A percentile compares a stretch with the other conserved stretches of the same genome.
Evolutionary conservation across 1,139 yeast species (phyloP).

Genomic region (Kazachstania sp.): DNA sequence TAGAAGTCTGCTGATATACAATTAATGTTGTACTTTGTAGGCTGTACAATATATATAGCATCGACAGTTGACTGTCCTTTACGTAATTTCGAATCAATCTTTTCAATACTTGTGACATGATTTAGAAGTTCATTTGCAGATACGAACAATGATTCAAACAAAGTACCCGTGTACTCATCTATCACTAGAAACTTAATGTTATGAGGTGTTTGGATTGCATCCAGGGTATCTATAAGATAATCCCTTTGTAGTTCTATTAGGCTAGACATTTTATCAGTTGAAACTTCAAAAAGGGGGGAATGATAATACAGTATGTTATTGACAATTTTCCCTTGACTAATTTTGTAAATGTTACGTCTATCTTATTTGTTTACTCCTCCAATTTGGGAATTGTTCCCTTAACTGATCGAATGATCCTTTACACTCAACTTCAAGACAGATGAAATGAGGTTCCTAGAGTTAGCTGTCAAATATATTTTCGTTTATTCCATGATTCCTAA

Average conservation of each 20-base stretch:
- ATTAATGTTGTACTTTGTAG: constrained; percentile 44
- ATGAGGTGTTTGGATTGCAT: constrained; percentile 26
- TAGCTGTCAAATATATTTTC: too few relatives aligned
- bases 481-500: neutral
- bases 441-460: too few relatives aligned
- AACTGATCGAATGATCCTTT: too few relatives aligned
- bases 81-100: constrained; percentile 42
- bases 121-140: constrained; percentile 33
- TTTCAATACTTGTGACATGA: constrained; percentile 42
- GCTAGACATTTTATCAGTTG: constrained; percentile 22
- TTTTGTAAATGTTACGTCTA: too few relatives aligned
- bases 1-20: constrained; percentile 55
- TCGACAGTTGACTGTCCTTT: constrained; percentile 44
- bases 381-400: too few relatives aligned
- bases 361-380: too few relatives aligned
- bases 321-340: too few relatives aligned
- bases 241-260: constrained; percentile 27
- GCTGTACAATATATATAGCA: constrained; percentile 53
- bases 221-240: constrained; percentile 19
- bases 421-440: too few relatives aligned
- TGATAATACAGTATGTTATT: neutral
- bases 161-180: constrained; percentile 34
- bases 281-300: neutral
- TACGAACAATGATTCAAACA: constrained; percentile 31
- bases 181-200: constrained; percentile 37